Evolutionary conservation across 2,329 filamentous ascomycete genomes (phyloP), one percentile per base, ranked within the genome.

Genomic region (Ophiostoma piceae): DNA sequence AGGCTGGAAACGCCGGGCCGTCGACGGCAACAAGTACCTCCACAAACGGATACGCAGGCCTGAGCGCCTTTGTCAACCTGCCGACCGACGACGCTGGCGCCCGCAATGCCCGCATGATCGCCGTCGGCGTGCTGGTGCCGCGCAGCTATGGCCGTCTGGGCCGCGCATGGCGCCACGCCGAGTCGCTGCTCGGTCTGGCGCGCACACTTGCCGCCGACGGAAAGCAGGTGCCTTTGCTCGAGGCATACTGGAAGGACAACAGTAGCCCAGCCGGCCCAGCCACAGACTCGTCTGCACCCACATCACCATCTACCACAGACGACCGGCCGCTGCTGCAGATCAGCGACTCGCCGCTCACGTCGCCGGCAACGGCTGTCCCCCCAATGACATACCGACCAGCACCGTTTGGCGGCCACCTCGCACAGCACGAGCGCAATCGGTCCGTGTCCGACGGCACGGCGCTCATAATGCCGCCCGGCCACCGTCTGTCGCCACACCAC

Each of bases 101-200:
- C 68, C 90, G 95, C 71, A 92, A 96, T 83, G 95, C 95, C 67
- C 88, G 91, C 75, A 97, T 99, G 88, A 88, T 97, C 73, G 91
- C 94, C 16, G 92, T 98, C 0, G 95, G 95, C 57, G 87, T 94
- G 37, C 82, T 99, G 74, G 93, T 98, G 1, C 92, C 92, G 7
- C 79, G 97, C 68, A 94, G 90, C 77, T 91, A 91, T 76, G 94
- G 94, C 32, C 86, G 93, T 69, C 82, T 98, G 29, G 95, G 95
- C 3, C 87, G 94, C 73, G 91, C 90, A 68, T 99, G 95, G 95
- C 87, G 90, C 74, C 93, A 97, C 80, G 93, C 92, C 6, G 86
- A 90, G 69, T 85, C 82, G 26, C 79, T 99, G 73, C 91, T 91
- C 80, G 84, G 86, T 35, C 84, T 98, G 78, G 92, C 92, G 67